A percentile compares a stretch with the other conserved stretches of the same genome.
These are phyloP conservation scores for Phytophthora foliorum DNA, from an alignment of 352 stramenopile species.

Conservation along the genomic window DNA sequence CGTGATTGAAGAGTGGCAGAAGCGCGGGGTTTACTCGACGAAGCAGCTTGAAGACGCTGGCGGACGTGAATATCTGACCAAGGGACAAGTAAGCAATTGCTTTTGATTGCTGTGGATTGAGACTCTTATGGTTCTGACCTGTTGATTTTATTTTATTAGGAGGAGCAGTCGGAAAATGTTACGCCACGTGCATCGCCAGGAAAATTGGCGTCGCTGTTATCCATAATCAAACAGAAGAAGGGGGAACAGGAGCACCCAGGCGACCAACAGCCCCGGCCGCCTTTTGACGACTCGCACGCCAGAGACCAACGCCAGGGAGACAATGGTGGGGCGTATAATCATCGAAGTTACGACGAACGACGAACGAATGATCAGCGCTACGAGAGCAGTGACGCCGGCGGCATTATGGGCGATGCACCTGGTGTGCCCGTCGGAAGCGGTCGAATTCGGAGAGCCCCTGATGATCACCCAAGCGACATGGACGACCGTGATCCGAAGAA, in stretches of 20 bases:
- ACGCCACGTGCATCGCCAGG: constrained; percentile 55
- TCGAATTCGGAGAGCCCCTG: constrained; percentile 36
- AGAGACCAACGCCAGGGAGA: constrained; percentile 26
- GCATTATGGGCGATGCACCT: constrained; percentile 38
- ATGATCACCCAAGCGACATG: constrained; percentile 38
- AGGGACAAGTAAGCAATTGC: constrained; percentile 27
- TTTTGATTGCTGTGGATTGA: background rate
- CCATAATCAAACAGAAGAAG: constrained; percentile 89
- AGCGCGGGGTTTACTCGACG: constrained; percentile 72
- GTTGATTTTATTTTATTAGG: constrained; percentile 10
- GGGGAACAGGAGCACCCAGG: constrained; percentile 45
- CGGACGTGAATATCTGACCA: constrained; percentile 43
- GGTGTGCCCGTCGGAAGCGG: constrained; percentile 33
- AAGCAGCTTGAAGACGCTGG: constrained; percentile 74
- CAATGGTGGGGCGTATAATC: constrained; percentile 19
- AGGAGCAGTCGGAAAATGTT: constrained; percentile 41
- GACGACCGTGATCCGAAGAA: constrained; percentile 71
- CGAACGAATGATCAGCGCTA: constrained; percentile 22
- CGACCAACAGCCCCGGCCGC: constrained; percentile 19
- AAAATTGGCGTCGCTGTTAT: constrained; percentile 81
- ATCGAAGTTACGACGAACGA: constrained; percentile 36
- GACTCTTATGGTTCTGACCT: constrained; percentile 8
- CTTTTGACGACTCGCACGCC: constrained; percentile 20
- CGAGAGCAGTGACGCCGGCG: constrained; percentile 32
- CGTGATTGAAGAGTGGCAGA: constrained; percentile 85